Evolutionary conservation across 768 basidiomycete species (phyloP).

Genomic region (Melanogaster broomeanus): DNA sequence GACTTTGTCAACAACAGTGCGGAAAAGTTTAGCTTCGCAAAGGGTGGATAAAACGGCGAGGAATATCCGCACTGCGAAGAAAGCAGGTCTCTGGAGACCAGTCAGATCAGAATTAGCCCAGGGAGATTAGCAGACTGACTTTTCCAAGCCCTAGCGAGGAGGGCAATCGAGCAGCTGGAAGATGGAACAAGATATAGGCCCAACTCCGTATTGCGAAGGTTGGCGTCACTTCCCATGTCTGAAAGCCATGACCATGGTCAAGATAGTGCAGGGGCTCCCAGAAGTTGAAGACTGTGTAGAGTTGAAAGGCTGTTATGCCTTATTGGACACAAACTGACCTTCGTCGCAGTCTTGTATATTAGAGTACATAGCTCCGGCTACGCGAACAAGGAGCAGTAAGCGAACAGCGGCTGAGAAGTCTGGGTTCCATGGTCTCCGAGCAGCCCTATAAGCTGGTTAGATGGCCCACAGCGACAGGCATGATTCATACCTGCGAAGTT

Average conservation of each 20-base stretch:
- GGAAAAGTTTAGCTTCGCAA: conserved; percentile 83
- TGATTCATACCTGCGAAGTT: conserved; percentile 63
- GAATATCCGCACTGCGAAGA: conserved; percentile 85
- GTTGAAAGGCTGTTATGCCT: not conserved
- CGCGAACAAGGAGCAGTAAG: conserved; percentile 76
- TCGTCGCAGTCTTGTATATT: conserved; percentile 97
- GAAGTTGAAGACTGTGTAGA: conserved; percentile 88
- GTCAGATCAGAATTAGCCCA: conserved; percentile 8
- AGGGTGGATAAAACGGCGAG: conserved; percentile 72
- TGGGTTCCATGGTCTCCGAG: conserved; percentile 83
- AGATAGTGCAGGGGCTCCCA: conserved; percentile 98
- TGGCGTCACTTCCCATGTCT: conserved; percentile 97
- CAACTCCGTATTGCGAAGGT: conserved; percentile 91
- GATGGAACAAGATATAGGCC: conserved; percentile 87
- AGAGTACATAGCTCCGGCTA: conserved; percentile 90
- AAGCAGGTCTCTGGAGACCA: conserved; percentile 67
- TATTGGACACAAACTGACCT: conserved; percentile 49
- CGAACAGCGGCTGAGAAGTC: conserved; percentile 83
- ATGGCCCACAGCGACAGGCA: conserved; percentile 1
- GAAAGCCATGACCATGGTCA: conserved; percentile 84
- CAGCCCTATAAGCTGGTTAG: conserved; percentile 45
- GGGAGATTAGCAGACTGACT: conserved; percentile 43
- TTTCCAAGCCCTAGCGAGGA: conserved; percentile 67
- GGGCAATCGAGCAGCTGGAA: conserved; percentile 63
- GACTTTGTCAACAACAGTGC: conserved; percentile 75